Conservation (phyloP, 2,329 filamentous ascomycete genomes). For the Aureobasidium leucospermi region DNA sequence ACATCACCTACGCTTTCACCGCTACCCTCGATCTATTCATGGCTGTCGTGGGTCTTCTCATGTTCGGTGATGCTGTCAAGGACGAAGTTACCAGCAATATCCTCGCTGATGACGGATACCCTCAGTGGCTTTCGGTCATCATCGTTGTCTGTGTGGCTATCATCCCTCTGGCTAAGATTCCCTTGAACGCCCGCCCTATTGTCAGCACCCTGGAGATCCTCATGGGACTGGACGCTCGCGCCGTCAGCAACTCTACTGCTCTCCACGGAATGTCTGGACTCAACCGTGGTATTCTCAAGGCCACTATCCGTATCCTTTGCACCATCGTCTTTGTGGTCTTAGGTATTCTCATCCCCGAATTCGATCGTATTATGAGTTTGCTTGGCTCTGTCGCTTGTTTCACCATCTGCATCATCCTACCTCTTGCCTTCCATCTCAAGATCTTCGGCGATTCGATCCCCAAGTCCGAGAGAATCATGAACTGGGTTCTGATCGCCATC, state of each 20-base stretch:
- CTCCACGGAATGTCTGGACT: constrained; percentile 49
- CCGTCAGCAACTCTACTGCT: constrained; percentile 43
- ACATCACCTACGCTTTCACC: constrained; percentile 78
- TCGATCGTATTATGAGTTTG: constrained; percentile 85
- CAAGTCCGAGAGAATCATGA: constrained; percentile 54
- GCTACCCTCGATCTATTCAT: constrained; percentile 74
- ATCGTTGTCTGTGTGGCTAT: constrained; percentile 84
- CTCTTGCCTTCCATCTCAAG: constrained; percentile 81
- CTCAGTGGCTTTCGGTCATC: constrained; percentile 62
- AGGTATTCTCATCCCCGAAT: constrained; percentile 65
- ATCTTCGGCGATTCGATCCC: constrained; percentile 71
- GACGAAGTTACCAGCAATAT: constrained; percentile 92
- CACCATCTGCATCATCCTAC: constrained; percentile 87
- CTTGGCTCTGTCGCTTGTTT: constrained; percentile 88
- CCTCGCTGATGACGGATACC: constrained; percentile 66
- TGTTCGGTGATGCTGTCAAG: constrained; percentile 86
- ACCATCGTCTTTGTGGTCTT: constrained; percentile 69
- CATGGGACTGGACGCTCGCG: constrained; percentile 59
- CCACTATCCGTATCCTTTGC: constrained; percentile 56
- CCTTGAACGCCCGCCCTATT: constrained; percentile 80
- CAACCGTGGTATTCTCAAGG: constrained; percentile 52
- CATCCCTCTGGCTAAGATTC: constrained; percentile 93
- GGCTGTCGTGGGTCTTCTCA: constrained; percentile 76
- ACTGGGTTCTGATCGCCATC: constrained; percentile 61
- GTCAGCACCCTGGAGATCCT: constrained; percentile 78